Evolutionary conservation across 257 asterid genomes (phyloP).

Genomic region (Solanum piurae): DNA sequence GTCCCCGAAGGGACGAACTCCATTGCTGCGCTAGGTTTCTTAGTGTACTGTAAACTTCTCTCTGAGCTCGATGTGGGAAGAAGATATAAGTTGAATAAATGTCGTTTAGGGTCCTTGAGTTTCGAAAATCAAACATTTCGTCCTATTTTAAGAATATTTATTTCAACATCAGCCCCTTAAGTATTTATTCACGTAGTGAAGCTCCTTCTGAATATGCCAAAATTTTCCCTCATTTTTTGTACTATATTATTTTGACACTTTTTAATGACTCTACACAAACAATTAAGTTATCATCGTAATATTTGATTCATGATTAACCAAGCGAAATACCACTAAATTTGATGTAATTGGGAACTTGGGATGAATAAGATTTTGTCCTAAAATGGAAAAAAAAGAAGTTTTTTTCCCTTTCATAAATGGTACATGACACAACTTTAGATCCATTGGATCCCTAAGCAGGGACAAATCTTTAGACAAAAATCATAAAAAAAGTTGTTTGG

Average conservation of each 20-base stretch:
- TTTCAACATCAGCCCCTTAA: background rate
- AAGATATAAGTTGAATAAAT: background rate
- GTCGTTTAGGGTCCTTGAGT: background rate
- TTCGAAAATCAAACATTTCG: background rate
- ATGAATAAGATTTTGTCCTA: background rate
- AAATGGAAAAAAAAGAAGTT: too few species aligned
- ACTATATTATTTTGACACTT: too few species aligned
- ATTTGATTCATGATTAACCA: background rate
- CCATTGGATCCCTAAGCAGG: too few species aligned
- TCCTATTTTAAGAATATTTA: background rate
- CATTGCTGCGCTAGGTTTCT: background rate
- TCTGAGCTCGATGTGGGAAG: background rate
- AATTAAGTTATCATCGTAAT: background rate
- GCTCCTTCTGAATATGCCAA: background rate
- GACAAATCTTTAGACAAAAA: too few species aligned
- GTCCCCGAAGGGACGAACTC: background rate
- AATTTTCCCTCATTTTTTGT: too few species aligned
- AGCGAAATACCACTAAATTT: too few species aligned
- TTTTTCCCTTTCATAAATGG: too few species aligned
- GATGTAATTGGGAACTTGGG: background rate
- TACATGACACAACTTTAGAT: background rate
- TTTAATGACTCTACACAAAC: background rate
- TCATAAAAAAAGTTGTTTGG: too few species aligned
- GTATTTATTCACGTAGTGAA: background rate
- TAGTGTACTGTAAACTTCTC: fast-evolving